Evolutionary conservation across 2,329 filamentous ascomycete species (phyloP), one percentile per base, ranked within the genome.

Genomic region (Aspergillus flavus): DNA sequence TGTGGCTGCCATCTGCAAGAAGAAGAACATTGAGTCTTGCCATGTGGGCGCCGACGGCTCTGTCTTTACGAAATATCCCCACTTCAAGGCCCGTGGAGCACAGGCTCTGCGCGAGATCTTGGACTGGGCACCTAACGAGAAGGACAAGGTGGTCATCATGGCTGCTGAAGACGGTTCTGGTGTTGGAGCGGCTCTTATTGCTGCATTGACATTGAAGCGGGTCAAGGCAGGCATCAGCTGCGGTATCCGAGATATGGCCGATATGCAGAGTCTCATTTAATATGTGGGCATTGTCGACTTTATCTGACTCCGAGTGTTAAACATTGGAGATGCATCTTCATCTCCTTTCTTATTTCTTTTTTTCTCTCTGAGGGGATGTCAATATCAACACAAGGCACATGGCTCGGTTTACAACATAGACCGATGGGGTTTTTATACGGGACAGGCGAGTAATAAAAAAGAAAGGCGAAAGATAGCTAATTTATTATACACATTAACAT

Each of bases 51-150:
- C 95, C 58, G 95, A 99, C 76, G 95, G 95, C 43, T 96, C 92
- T 21, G 94, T 99, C 60, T 99, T 99, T 84, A 97, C 97, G 86
- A 98, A 98, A 79, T 99, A 99, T 82, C 95, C 95, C 14, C 91
- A 97, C 81, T 99, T 99, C 87, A 97, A 97, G 85, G 87, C 89
- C 62, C 91, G 95, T 60, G 94, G 94, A 61, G 94, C 95, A 16
- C 85, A 90, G 77, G 95, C 95, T 32, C 86, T 99, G 59, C 89
- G 92, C 61, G 95, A 99, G 84, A 97, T 99, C 69, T 87, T 99
- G 43, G 94, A 97, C 83, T 98, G 94, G 94, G 88, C 91, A 3
- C 87, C 86, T 61, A 91, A 92, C 81, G 90, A 89, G 78, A 90
- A 93, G 76, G 93, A 98, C 73, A 94, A 93, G 9, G 86, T 99